phyloP scores from a whole-genome alignment of 2,329 filamentous ascomycete genomes.

The Colletotrichum sp. region DNA sequence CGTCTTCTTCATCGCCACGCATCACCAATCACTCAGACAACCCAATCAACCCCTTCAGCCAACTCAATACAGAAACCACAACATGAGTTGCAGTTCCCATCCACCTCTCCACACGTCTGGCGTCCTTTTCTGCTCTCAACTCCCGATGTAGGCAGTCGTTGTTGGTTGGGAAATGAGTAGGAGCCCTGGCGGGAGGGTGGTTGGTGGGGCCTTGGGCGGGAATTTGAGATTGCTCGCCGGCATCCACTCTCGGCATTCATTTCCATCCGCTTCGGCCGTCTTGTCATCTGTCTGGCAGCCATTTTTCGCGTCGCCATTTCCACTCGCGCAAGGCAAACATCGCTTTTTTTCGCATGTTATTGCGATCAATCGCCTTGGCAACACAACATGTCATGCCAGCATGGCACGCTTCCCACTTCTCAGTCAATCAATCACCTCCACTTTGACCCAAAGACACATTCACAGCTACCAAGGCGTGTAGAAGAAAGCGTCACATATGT shows the following conservation, averaged over 20 bases:
- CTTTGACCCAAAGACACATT: not conserved
- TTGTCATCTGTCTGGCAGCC: not conserved
- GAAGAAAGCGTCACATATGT: not conserved
- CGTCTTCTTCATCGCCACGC: not conserved
- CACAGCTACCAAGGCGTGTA: not conserved
- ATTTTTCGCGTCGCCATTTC: not conserved
- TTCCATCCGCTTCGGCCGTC: not conserved
- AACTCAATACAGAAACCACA: not conserved
- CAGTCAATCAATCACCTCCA: not conserved
- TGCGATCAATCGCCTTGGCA: not conserved
- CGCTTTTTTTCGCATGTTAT: not conserved
- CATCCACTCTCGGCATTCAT: not conserved
- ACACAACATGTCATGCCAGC: not conserved
- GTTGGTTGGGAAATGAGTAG: not conserved
- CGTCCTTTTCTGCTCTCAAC: not conserved
- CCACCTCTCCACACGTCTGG: not conserved
- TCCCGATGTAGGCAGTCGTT: not conserved
- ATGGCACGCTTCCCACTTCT: not conserved
- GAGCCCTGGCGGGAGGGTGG: not conserved
- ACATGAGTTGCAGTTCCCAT: not conserved
- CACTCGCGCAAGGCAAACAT: not conserved
- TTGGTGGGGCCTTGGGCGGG: not conserved
- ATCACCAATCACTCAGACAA: not conserved
- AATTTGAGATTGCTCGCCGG: not conserved
- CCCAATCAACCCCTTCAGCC: not conserved